A percentile compares a stretch with the other conserved stretches of the same genome.
phyloP scores from a whole-genome alignment of 2,329 filamentous ascomycete species.

The Magnaporthiopsis rhizophila region DNA sequence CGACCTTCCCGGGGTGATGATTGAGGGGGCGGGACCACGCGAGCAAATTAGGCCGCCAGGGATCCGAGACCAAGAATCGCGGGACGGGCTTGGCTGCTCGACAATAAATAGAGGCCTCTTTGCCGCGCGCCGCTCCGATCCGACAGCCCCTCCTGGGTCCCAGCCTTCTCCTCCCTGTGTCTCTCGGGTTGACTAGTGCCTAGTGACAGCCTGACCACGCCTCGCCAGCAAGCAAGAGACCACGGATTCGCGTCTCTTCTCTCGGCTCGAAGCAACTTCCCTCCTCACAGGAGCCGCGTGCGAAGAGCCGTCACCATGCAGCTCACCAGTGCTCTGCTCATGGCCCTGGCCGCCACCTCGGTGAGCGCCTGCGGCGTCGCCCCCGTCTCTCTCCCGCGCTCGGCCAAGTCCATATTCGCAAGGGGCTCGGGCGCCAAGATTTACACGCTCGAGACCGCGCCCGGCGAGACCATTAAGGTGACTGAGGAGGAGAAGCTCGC shows the following conservation, averaged over 20 bases:
- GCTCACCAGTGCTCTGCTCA: slow-evolving; percentile 3
- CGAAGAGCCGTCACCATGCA: slow-evolving; percentile 1
- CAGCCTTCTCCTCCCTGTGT: neutral
- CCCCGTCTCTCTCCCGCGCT: slow-evolving; percentile 4
- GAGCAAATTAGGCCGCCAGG: neutral
- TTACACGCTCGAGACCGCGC: slow-evolving; percentile 74
- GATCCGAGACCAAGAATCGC: neutral
- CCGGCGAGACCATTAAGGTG: slow-evolving; percentile 76
- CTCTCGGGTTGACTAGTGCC: neutral
- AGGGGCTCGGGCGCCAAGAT: slow-evolving; percentile 32
- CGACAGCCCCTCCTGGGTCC: neutral
- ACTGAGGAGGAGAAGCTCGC: slow-evolving; percentile 95
- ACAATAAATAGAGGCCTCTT: neutral
- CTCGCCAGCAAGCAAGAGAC: neutral
- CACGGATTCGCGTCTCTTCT: neutral
- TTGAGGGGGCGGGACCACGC: no score
- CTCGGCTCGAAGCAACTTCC: neutral
- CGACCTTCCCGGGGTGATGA: neutral
- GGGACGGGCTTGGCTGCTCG: neutral
- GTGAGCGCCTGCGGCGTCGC: slow-evolving; percentile 6
- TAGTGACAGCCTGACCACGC: neutral
- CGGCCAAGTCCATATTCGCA: slow-evolving; percentile 4
- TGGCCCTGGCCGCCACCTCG: slow-evolving; percentile 6
- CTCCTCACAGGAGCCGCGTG: neutral
- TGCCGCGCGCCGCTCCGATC: neutral